Evolutionary conservation across 768 basidiomycete genomes (phyloP), one percentile per base, ranked within the genome.

Genomic region (Coprinopsis sp.): DNA sequence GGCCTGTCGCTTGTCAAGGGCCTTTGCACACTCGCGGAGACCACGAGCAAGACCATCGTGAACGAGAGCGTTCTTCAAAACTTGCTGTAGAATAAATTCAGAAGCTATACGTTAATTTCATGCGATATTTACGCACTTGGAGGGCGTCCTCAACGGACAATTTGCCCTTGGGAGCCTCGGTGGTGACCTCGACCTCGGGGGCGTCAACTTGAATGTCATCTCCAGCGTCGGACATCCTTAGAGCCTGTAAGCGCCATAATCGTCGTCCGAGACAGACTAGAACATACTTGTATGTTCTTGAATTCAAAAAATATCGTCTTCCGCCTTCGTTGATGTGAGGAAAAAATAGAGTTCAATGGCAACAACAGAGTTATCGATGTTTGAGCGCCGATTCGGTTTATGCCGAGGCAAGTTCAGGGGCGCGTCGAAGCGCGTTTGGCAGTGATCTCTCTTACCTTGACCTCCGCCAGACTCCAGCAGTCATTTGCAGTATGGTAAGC

Each of bases 21-120:
- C 91, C 78, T 99, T 99, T 64, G 95, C 88, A 63, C 82, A 87
- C 77, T 99, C 95, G 56, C 94, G 91, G 55, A 99, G 87, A 70
- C 95, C 95, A 55, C 95, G 90, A 51, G 95, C 91, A 52, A 99
- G 92, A 63, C 95, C 94, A 65, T 99, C 95, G 74, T 97, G 94
- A 55, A 93, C 85, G 60, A 99, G 84, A 48, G 95, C 91, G 64
- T 92, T 96, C 81, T 98, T 99, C 81, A 99, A 77, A 55, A 99
- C 95, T 88, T 95, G 87, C 88, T 97, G 65, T 44, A 66, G 24
- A 16, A 4, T 44, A 22, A 56, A 39, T 46, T 57, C 16, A 47
- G 47, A 45, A 11, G 37, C 12, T 4, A 3, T 14, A 34, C 21
- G 25, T 34, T 12, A 16, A 38, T n/a, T 18, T n/a, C 5, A 23